These are phyloP conservation scores for Oryza glumipatula DNA, from an alignment of 176 grass and related monocot genomes.

Conservation along the genomic window DNA sequence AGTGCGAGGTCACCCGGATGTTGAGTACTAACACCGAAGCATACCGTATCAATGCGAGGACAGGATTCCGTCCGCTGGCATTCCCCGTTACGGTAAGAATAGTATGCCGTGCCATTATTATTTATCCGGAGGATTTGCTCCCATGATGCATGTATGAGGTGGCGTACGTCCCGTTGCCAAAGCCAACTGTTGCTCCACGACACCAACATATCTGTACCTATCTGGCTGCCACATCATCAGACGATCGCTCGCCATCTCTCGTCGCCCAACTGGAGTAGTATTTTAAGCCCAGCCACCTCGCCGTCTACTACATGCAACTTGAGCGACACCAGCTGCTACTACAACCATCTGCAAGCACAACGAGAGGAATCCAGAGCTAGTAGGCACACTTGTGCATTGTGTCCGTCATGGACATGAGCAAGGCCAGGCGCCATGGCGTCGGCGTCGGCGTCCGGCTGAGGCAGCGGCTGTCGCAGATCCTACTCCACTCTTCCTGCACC, in stretches of 20 bases:
- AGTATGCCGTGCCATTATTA: background rate
- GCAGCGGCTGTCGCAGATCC: slow-evolving; percentile 58
- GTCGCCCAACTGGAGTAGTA: background rate
- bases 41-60: too few species aligned
- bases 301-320: background rate
- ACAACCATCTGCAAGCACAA: background rate
- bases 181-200: background rate
- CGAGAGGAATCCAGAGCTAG: background rate
- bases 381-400: background rate
- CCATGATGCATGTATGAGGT: too few species aligned
- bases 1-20: too few species aligned
- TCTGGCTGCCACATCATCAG: background rate
- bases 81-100: too few species aligned
- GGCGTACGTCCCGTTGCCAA: background rate
- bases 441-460: slow-evolving; percentile 40
- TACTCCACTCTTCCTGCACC: slow-evolving; percentile 56
- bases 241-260: background rate
- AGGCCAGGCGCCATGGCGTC: background rate
- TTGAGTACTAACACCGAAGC: too few species aligned
- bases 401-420: slow-evolving; percentile 28
- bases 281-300: slow-evolving; percentile 1
- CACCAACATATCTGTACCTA: background rate
- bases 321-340: background rate
- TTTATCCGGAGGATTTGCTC: background rate
- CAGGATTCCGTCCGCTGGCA: too few species aligned